Evolutionary conservation across 306 rosid species (phyloP).

Genomic region (Casuarina cunninghamiana): DNA sequence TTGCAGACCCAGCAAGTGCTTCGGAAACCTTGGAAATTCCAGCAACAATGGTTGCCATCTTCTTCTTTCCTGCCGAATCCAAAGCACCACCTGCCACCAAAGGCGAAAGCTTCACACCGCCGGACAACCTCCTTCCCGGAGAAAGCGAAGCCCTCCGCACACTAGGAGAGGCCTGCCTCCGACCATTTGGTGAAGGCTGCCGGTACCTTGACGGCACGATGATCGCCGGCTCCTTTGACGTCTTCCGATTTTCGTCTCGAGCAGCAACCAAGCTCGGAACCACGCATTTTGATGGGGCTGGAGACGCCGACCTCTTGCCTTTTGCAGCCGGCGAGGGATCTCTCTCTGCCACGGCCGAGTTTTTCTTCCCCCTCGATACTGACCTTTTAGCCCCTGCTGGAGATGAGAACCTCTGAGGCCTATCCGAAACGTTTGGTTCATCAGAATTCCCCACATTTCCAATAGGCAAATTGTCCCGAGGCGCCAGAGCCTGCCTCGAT

Average conservation of each 20-base stretch:
- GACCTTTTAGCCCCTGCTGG: conserved; percentile 78
- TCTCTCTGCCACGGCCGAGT: conserved; percentile 42
- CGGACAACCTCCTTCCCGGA: conserved; percentile 77
- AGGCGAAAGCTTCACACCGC: conserved; percentile 68
- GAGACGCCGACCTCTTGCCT: conserved; percentile 81
- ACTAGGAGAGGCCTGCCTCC: conserved; percentile 80
- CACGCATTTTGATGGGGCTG: conserved; percentile 84
- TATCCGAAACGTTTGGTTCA: conserved; percentile 27
- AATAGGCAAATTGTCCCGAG: conserved; percentile 52
- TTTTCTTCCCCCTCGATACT: conserved; percentile 53
- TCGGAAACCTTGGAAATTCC: conserved; percentile 80
- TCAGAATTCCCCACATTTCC: conserved; percentile 32
- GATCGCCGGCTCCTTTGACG: conserved; percentile 66
- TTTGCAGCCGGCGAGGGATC: conserved; percentile 82
- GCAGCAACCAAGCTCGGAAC: conserved; percentile 85
- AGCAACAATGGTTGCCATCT: conserved; percentile 55
- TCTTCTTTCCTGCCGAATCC: conserved; percentile 71
- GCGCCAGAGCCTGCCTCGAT: conserved; percentile 63
- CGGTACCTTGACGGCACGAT: conserved; percentile 89
- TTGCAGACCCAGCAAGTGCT: conserved; percentile 63
- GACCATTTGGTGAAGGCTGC: conserved; percentile 77
- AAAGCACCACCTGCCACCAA: conserved; percentile 30
- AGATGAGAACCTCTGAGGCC: conserved; percentile 72
- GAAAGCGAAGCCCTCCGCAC: conserved; percentile 81
- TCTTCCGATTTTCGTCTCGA: conserved; percentile 68